phyloP scores from a whole-genome alignment of 805 yeast species.

The Barnettozyma californica region DNA sequence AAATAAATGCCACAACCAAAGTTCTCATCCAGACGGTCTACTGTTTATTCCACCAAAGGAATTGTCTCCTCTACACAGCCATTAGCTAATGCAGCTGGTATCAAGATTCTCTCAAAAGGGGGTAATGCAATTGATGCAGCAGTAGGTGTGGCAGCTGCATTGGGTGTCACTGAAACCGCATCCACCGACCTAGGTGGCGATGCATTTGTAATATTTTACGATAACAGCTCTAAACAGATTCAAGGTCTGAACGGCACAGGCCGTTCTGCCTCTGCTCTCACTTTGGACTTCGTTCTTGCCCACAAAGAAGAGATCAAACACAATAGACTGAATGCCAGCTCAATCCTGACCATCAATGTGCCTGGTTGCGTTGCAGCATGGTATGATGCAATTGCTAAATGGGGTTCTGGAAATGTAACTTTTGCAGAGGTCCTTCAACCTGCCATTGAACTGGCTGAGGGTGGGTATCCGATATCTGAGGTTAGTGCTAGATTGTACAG shows the following conservation, averaged over 20 bases:
- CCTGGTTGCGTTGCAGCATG: conserved; percentile 83
- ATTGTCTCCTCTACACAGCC: conserved; percentile 76
- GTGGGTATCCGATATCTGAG: conserved; percentile 61
- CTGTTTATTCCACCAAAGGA: conserved; percentile 67
- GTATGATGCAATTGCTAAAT: conserved; percentile 59
- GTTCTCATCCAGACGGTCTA: conserved; percentile 60
- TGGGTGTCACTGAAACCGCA: conserved; percentile 52
- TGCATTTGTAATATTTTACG: conserved; percentile 59
- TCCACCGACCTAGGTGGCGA: conserved; percentile 67
- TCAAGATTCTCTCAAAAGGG: conserved; percentile 58
- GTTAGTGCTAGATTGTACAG: conserved; percentile 51
- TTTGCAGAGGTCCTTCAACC: conserved; percentile 55
- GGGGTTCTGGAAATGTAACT: conserved; percentile 69
- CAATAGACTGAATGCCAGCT: conserved; percentile 44
- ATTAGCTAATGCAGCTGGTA: conserved; percentile 68
- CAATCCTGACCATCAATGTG: conserved; percentile 59
- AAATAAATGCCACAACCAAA: conserved; percentile 8
- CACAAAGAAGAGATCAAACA: conserved; percentile 35
- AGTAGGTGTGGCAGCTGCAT: conserved; percentile 52
- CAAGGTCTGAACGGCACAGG: conserved; percentile 76
- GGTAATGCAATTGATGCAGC: conserved; percentile 71
- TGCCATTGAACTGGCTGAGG: conserved; percentile 63
- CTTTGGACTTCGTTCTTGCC: conserved; percentile 42
- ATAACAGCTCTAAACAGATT: conserved; percentile 43
- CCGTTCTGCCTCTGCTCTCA: conserved; percentile 48